Evolutionary conservation across 176 grass and related monocot species (phyloP).

Genomic region (Aegilops umbellulata): DNA sequence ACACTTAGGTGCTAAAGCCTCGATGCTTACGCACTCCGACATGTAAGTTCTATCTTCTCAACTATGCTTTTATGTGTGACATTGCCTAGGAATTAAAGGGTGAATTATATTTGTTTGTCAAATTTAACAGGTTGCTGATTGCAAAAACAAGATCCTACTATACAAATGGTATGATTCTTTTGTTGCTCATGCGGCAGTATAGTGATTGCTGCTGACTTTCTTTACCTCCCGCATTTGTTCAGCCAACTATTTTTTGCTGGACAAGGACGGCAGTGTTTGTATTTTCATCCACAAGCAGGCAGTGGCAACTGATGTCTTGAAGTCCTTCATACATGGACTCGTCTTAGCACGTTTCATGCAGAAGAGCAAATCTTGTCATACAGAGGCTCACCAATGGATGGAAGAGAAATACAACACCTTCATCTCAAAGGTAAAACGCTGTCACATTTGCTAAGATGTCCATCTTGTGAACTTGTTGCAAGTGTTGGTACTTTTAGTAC

Average conservation of each 20-base stretch:
- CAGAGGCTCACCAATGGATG: conserved; percentile 64
- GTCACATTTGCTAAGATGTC: background rate
- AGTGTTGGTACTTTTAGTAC: background rate
- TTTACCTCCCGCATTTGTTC: conserved; percentile 21
- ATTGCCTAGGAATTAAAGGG: background rate
- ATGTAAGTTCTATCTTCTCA: conserved; percentile 53
- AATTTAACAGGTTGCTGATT: conserved; percentile 66
- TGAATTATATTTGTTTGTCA: background rate
- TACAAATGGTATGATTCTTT: conserved; percentile 41
- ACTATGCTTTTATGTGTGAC: background rate
- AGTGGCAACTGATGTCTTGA: conserved; percentile 66
- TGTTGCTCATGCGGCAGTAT: background rate
- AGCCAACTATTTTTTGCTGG: conserved; percentile 82
- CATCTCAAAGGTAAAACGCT: conserved; percentile 60
- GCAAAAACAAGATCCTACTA: conserved; percentile 54
- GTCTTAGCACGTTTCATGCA: conserved; percentile 32
- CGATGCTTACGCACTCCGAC: conserved; percentile 59
- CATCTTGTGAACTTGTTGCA: background rate
- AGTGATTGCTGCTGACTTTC: conserved; percentile 1
- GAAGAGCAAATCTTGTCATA: conserved; percentile 45
- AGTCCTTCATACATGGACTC: conserved; percentile 74
- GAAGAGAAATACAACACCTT: conserved; percentile 66
- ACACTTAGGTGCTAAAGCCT: conserved; percentile 74
- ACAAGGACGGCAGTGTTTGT: conserved; percentile 48
- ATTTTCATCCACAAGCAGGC: conserved; percentile 86